Evolutionary conservation across 2,329 filamentous ascomycete genomes (phyloP), one percentile per base, ranked within the genome.

Genomic region (Thelonectria olida): DNA sequence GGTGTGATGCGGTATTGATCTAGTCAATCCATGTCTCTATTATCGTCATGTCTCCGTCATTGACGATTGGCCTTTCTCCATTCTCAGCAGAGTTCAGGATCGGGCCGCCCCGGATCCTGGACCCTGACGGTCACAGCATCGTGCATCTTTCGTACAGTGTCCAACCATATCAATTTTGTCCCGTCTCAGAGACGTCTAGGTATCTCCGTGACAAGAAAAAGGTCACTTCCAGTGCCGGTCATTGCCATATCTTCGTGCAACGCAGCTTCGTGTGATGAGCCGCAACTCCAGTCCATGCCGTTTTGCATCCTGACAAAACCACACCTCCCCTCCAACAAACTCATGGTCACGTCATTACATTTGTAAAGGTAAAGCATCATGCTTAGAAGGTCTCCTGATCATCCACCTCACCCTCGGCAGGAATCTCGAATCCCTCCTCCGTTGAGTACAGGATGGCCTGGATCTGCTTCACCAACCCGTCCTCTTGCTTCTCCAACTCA

Each of bases 361-460:
- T 55, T 61, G 49, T 41, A 36, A 20, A 58, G 31, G 52, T 57
- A 59, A 34, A 58, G 34, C 61, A 62, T 65, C 31, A 53, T 47
- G 23, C 49, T 72, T 79, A 93, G 73, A 93, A 93, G 54, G 91
- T 93, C 85, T 96, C 92, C 78, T 94, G 90, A 75, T 94, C 92
- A 67, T 89, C 90, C 60, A 88, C 87, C 72, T 93, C 90, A 20
- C 83, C 87, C 76, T 96, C 92, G 50, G 89, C 88, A 6, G 93
- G 93, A 72, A 97, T 97, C 83, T 97, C 93, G 73, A 97, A 97
- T 31, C 90, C 89, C 70, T 92, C 89, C 85, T 99, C 96, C 64
- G 96, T 99, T 64, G 93, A 97, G 85, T 99, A 99, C 66, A 99
- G 85, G 75, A 98, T 98, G 31, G 88, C 89, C 82, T 99, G 96